Conservation (phyloP, 148 eudicot genomes). For the Agrostemma githago region DNA sequence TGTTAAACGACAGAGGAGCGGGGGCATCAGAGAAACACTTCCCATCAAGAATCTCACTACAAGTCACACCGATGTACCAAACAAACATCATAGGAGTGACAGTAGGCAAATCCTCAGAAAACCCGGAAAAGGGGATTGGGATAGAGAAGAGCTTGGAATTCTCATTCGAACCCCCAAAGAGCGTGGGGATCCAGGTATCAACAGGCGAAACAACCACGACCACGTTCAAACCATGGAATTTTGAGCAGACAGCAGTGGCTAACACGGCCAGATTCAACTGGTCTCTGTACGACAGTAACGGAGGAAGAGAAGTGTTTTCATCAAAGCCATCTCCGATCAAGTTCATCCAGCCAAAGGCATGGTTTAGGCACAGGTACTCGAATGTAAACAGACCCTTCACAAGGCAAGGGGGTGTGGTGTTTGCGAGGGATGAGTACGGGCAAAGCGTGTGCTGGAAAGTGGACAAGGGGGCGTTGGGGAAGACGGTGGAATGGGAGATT, state of each 20-base stretch:
- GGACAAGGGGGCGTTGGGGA: conserved; percentile 44
- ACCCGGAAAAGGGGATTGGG: conserved; percentile 55
- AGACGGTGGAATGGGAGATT: conserved; percentile 67
- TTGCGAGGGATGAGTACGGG: conserved; percentile 74
- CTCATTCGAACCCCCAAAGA: conserved; percentile 49
- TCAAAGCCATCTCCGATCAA: conserved; percentile 59
- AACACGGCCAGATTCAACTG: conserved; percentile 61
- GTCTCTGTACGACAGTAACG: conserved; percentile 58
- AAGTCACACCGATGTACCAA: conserved; percentile 56
- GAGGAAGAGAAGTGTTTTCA: conserved; percentile 79
- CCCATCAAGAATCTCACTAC: conserved; percentile 76
- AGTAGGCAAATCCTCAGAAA: conserved; percentile 72
- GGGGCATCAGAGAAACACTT: conserved; percentile 82
- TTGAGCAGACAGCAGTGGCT: conserved; percentile 71
- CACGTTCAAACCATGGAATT: conserved; percentile 76
- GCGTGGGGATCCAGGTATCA: conserved; percentile 45
- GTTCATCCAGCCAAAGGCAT: conserved; percentile 56
- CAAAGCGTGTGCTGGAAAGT: conserved; percentile 77
- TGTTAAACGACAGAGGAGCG: conserved; percentile 63
- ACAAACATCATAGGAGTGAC: conserved; percentile 59
- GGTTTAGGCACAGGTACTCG: conserved; percentile 78
- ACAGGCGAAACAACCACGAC: conserved; percentile 53
- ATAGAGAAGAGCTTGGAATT: conserved; percentile 52
- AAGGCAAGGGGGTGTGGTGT: conserved; percentile 76
- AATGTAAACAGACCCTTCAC: conserved; percentile 70